Evolutionary conservation across 352 stramenopile species (phyloP), one percentile per base, ranked within the genome.

Genomic region (Globisporangium okanoganense): DNA sequence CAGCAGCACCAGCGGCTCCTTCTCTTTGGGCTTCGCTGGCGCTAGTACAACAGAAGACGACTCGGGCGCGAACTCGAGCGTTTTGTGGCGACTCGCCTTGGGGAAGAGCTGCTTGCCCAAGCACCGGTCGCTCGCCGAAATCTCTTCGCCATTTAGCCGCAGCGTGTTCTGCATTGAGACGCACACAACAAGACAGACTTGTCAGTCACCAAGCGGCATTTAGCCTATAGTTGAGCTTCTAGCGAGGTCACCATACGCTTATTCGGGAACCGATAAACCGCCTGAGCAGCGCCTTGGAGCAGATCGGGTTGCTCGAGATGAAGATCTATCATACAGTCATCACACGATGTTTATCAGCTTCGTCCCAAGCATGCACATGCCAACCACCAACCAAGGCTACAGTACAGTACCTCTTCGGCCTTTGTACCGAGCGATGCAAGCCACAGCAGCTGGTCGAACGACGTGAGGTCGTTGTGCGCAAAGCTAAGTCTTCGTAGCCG

Each of bases 371-470:
- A n/a, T n/a, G n/a, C 40, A 20, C 2, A 45, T 6, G 16, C 31
- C 10, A 40, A 14, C 1, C 6, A 22, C 1, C 40, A 22, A n/a
- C 13, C 14, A n/a, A n/a, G n/a, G n/a, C n/a, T n/a, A 45, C 3
- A 24, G 35, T 31, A 35, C 9, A 13, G 29, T 56, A 92, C 77
- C 70, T 93, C 83, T 75, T 93, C 83, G 6, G 73, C 73, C 57
- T 82, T 87, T 16, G 62, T 69, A 12, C 79, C 79, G 31, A 90
- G 61, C 18, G 49, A 58, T 8, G 58, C 60, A 16, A 93, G 47
- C 83, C 83, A 93, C 24, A 70, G 27, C 40, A 93, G 60, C 52
- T 93, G 81, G 0, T 88, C 72, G 62, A 91, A 85, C 7, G 70
- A 69, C 3, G 75, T 64, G 18, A 91, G 59, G 57, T 91, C 79